A percentile compares a stretch with the other conserved stretches of the same genome.
Evolutionary conservation across 2,329 filamentous ascomycete species (phyloP).

Genomic region (Monilinia fructigena): DNA sequence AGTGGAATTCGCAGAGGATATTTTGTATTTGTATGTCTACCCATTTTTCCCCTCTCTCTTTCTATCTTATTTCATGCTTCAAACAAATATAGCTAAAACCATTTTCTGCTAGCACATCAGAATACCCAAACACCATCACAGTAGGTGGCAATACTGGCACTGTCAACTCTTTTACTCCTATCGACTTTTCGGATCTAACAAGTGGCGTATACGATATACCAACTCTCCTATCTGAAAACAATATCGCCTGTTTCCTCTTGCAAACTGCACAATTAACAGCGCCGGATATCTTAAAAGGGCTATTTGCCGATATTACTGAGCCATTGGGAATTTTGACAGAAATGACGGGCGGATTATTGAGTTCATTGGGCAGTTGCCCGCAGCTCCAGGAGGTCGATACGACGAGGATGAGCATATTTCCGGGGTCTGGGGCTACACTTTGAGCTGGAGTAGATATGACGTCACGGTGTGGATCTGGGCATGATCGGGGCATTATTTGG

Average conservation of each 20-base stretch:
- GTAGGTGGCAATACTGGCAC: constrained; percentile 54
- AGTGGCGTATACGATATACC: constrained; percentile 47
- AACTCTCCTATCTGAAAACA: constrained; percentile 48
- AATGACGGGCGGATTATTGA: not conserved
- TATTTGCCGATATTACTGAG: constrained; percentile 41
- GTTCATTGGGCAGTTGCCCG: not conserved
- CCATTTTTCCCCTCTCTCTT: too few relatives aligned
- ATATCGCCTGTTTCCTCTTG: constrained; percentile 47
- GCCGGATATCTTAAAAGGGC: constrained; percentile 45
- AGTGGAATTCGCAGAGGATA: constrained; percentile 40
- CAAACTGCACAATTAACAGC: constrained; percentile 44
- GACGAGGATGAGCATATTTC: not conserved
- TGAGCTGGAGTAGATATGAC: not conserved
- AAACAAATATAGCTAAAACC: not conserved
- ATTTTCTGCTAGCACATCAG: constrained; percentile 33
- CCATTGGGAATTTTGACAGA: constrained; percentile 26
- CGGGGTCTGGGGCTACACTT: not conserved
- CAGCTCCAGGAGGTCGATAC: not conserved
- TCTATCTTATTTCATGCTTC: rapidly evolving
- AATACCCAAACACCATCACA: constrained; percentile 44
- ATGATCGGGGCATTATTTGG: constrained; percentile 5
- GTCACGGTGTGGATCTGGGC: not conserved
- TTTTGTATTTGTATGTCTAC: constrained; percentile 42
- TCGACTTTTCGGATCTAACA: constrained; percentile 46
- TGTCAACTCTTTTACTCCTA: constrained; percentile 51